phyloP scores from a whole-genome alignment of 257 asterid species.

The Solanum gracilifrons region DNA sequence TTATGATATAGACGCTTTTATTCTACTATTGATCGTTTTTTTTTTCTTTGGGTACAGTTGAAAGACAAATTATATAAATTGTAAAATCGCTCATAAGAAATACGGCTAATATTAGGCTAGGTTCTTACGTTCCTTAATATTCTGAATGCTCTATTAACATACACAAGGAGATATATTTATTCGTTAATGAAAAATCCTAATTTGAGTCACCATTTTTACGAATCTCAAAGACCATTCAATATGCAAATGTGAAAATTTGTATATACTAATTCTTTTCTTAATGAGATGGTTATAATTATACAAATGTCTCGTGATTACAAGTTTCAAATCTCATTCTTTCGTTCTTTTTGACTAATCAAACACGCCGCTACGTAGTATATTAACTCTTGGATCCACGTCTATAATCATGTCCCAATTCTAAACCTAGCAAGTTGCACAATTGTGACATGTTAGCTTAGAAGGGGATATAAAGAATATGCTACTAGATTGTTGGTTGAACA shows the following conservation, averaged over 20 bases:
- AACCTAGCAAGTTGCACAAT: background rate
- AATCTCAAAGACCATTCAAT: background rate
- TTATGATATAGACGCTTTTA: background rate
- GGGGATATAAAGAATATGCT: background rate
- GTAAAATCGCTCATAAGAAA: background rate
- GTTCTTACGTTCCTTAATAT: background rate
- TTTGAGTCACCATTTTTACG: background rate
- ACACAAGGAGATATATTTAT: background rate
- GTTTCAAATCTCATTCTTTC: background rate
- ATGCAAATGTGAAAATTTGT: background rate
- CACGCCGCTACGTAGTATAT: background rate
- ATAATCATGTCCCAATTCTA: background rate
- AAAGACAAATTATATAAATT: background rate
- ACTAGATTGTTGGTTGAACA: accelerated
- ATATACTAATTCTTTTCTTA: background rate
- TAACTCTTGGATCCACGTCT: too few species aligned
- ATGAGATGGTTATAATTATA: background rate
- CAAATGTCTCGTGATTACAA: background rate
- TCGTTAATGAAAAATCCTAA: background rate
- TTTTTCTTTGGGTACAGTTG: background rate
- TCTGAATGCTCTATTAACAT: background rate
- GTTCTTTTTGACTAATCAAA: background rate
- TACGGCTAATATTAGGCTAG: background rate
- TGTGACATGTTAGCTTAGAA: background rate
- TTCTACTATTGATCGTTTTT: background rate